Evolutionary conservation across 768 basidiomycete genomes (phyloP).

Genomic region (Ramaria rubella): DNA sequence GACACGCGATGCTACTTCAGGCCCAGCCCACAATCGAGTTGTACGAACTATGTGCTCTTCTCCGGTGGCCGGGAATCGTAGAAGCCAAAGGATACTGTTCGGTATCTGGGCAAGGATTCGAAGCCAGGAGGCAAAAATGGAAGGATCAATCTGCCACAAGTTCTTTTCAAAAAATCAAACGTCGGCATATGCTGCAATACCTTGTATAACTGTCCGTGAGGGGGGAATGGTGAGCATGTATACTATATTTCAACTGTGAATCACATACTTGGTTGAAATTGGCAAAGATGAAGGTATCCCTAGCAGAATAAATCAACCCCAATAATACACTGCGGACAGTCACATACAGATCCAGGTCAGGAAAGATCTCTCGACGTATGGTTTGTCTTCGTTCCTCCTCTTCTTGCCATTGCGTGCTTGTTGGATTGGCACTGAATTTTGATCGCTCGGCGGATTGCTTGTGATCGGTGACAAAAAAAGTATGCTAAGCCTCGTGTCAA

Average conservation of each 20-base stretch:
- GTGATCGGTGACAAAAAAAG: slow-evolving; percentile 46
- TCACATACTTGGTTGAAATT: slow-evolving; percentile 45
- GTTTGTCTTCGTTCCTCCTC: slow-evolving; percentile 34
- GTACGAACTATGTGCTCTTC: slow-evolving; percentile 38
- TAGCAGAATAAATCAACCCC: slow-evolving; percentile 13
- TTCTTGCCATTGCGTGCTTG: slow-evolving; percentile 29
- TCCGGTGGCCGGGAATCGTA: slow-evolving; percentile 44
- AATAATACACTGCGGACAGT: not conserved
- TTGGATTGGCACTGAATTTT: slow-evolving; percentile 14
- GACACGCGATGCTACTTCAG: slow-evolving; percentile 39
- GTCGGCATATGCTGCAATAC: slow-evolving; percentile 12
- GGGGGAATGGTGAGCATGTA: slow-evolving; percentile 11
- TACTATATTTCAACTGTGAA: not conserved
- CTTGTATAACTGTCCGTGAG: slow-evolving; percentile 40
- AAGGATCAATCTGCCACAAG: slow-evolving; percentile 32
- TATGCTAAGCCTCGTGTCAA: slow-evolving; percentile 27
- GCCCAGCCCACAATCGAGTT: slow-evolving; percentile 39
- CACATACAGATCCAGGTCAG: slow-evolving; percentile 36
- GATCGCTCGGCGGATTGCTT: slow-evolving; percentile 35
- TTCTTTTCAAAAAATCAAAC: not conserved
- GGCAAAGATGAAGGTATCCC: slow-evolving; percentile 41
- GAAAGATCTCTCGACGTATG: slow-evolving; percentile 36
- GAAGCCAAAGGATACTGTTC: slow-evolving; percentile 45
- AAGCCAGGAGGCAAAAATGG: slow-evolving; percentile 43
- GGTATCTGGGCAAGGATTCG: slow-evolving; percentile 38